Evolutionary conservation across 1,284 basidiomycete genomes (phyloP), one percentile per base, ranked within the genome.

Genomic region (Stereum hirsutum): DNA sequence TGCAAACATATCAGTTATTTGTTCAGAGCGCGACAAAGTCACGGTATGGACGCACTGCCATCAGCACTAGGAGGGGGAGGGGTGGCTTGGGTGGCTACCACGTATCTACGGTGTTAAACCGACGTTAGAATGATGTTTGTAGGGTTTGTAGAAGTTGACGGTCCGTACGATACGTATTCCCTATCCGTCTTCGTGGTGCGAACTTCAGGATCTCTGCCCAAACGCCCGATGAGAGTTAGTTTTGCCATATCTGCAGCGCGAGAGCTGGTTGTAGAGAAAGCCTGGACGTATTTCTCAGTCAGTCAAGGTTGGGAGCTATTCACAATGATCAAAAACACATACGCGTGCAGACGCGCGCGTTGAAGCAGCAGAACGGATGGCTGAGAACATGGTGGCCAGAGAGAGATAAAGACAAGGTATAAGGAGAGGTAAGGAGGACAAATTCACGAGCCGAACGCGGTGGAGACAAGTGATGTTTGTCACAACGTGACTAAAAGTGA

Each of bases 101-200:
- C 66, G 56, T 89, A 89, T 3, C 80, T 85, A 24, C 11, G 26
- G 21, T 5, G 36, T 24, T 17, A 11, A 14, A 47, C 24, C 14
- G 40, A 12, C 17, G 3, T 11, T 2, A 11, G 27, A 11, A 23
- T 17, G 2, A n/a, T 12, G 33, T 12, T 14, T 17, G 26, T 35
- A 8, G 20, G 0, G 17, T 15, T 12, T 20, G 19, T n/a, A n/a
- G n/a, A 14, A 11, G 12, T 6, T 25, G 2, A 72, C 82, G n/a
- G n/a, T n/a, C n/a, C n/a, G 47, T 54, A 89, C 85, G 70, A 59
- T 31, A 87, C 66, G 49, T 78, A 92, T 72, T 89, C 84, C 56
- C 78, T 81, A 49, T 87, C 80, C 45, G 67, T 77, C 62, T 74
- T 85, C 2, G 85, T 81, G 34, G 63, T 65, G 42, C 77, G 76